These are phyloP conservation scores for Millerozyma miso DNA, from an alignment of 805 yeast genomes.

Conservation along the genomic window DNA sequence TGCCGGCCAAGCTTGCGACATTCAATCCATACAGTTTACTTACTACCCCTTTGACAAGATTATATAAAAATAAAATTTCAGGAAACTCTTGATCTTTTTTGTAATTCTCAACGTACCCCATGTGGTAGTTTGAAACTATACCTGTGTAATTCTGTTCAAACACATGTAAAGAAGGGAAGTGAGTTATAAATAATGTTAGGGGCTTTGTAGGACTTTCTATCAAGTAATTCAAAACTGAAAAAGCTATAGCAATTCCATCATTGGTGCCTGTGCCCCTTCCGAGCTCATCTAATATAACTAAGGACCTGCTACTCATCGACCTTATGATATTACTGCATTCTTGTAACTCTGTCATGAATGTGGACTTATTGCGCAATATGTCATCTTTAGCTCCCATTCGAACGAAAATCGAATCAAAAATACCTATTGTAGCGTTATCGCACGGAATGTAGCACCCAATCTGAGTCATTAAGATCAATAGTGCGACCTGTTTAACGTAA, in stretches of 20 bases:
- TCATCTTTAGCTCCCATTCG: slow-evolving; percentile 87
- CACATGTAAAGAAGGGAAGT: slow-evolving; percentile 63
- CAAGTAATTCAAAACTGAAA: slow-evolving; percentile 62
- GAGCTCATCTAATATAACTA: slow-evolving; percentile 68
- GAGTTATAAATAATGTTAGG: slow-evolving; percentile 76
- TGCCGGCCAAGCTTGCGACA: slow-evolving; percentile 73
- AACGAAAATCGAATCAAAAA: slow-evolving; percentile 73
- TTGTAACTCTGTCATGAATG: slow-evolving; percentile 73
- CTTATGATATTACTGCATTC: slow-evolving; percentile 60
- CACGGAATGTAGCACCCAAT: slow-evolving; percentile 78
- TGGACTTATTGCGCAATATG: slow-evolving; percentile 68
- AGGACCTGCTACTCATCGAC: slow-evolving; percentile 50
- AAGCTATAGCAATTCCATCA: slow-evolving; percentile 83
- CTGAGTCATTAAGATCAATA: slow-evolving; percentile 69
- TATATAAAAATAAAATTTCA: slow-evolving; percentile 37
- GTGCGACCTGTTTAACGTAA: slow-evolving; percentile 68
- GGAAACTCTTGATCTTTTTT: slow-evolving; percentile 29
- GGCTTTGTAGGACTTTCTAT: slow-evolving; percentile 37
- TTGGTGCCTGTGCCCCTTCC: slow-evolving; percentile 72
- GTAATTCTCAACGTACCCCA: slow-evolving; percentile 56
- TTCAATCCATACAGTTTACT: slow-evolving; percentile 76
- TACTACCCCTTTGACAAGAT: slow-evolving; percentile 33
- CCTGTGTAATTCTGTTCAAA: slow-evolving; percentile 39
- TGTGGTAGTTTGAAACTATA: slow-evolving; percentile 57
- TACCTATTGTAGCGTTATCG: slow-evolving; percentile 51